These are phyloP conservation scores for Ricinus communis DNA, from an alignment of 345 rosid genomes.

Conservation along the genomic window DNA sequence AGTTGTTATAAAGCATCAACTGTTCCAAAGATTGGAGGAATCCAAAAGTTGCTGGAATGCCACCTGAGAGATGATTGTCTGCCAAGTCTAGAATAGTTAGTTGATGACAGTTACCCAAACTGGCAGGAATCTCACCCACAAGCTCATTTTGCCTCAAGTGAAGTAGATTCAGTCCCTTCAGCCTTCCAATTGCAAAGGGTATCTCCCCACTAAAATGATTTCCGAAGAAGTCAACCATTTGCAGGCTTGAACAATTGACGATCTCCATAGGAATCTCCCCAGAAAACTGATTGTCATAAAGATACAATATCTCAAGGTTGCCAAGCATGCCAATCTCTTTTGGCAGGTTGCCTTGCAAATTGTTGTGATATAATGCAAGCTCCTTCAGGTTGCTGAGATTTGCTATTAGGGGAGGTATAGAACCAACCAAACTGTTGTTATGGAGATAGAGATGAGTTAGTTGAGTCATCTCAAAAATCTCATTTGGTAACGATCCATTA, in stretches of 20 bases:
- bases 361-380: conserved; percentile 74
- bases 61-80: conserved; percentile 68
- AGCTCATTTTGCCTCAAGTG: conserved; percentile 84
- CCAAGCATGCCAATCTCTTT: conserved; percentile 55
- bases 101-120: conserved; percentile 69
- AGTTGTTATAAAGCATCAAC: conserved; percentile 92
- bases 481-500: conserved; percentile 60
- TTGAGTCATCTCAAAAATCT: conserved; percentile 46
- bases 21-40: conserved; percentile 53
- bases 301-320: conserved; percentile 58
- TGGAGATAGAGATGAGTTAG: conserved; percentile 76
- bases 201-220: conserved; percentile 72
- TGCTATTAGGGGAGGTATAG: conserved; percentile 53
- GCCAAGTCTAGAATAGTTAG: conserved; percentile 81
- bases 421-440: conserved; percentile 83
- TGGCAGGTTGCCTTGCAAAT: conserved; percentile 65
- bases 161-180: conserved; percentile 57
- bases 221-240: conserved; percentile 78
- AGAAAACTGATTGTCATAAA: conserved; percentile 67
- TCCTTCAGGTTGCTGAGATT: conserved; percentile 71
- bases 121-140: conserved; percentile 60
- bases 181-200: conserved; percentile 56
- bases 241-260: conserved; percentile 73
- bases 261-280: conserved; percentile 80
- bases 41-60: conserved; percentile 60